Conservation (phyloP, 106 monocot species). For the Apostasia ramifera region DNA sequence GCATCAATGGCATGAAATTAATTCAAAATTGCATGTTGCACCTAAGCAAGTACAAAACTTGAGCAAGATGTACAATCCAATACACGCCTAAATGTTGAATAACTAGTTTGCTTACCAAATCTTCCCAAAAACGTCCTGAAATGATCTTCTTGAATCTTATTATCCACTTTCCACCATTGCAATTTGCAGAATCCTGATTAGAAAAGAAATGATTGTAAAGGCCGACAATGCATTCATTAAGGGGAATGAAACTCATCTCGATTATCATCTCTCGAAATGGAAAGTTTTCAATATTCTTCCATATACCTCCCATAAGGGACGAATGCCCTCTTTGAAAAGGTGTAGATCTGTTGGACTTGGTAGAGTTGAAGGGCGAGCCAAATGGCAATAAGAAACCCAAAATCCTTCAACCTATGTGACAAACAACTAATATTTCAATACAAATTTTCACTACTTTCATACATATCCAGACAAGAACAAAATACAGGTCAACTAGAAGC, state of each 20-base stretch:
- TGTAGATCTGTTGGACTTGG: constrained; percentile 89
- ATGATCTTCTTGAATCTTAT: constrained; percentile 86
- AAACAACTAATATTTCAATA: not conserved
- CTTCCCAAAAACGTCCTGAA: constrained; percentile 98
- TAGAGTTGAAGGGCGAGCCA: constrained; percentile 65
- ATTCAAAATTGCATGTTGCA: too few species aligned
- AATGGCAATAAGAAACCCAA: constrained; percentile 96
- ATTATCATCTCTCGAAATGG: not conserved
- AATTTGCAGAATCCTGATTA: constrained; percentile 22
- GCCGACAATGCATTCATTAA: not conserved
- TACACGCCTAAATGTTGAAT: too few species aligned
- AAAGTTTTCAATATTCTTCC: not conserved
- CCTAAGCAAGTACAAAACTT: too few species aligned
- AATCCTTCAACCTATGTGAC: constrained; percentile 76
- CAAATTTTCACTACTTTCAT: not conserved
- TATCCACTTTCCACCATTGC: constrained; percentile 72
- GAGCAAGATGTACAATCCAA: too few species aligned
- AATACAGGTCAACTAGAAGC: not conserved
- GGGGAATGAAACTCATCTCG: not conserved
- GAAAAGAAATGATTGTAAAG: not conserved
- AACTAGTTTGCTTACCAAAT: constrained; percentile 47
- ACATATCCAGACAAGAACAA: not conserved
- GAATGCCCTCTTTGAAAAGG: constrained; percentile 95
- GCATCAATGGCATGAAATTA: too few species aligned
- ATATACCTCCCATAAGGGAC: constrained; percentile 93